Evolutionary conservation across 2,329 filamentous ascomycete species (phyloP), one percentile per base, ranked within the genome.

Genomic region (Trichophyton simii): DNA sequence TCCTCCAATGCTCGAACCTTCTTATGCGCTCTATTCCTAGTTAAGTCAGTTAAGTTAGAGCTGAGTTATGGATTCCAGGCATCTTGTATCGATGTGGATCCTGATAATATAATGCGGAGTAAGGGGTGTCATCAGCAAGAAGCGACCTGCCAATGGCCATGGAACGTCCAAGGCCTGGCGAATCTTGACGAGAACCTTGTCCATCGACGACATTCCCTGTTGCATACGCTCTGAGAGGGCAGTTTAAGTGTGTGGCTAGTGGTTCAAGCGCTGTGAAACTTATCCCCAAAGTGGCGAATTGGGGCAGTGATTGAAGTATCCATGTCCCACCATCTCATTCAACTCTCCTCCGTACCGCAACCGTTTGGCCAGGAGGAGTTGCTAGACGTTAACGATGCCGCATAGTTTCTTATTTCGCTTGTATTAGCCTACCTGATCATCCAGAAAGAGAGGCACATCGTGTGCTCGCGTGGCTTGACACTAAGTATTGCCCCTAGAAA

Each of bases 211-310:
- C 15, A 13, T 34, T 55, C 52, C 52, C 28, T 36, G 52, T 31
- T 55, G 28, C 52, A 55, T 55, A 38, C 28, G 15, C 52, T 20
- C 7, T 31, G 6, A 55, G 31, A 55, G 15, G 15, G 8, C 20
- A 5, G 34, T n/a, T n/a, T 13, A 55, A 55, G 52, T 55, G 20
- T 55, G 52, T 55, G 52, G 52, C 52, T 55, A 28, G 28, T 55
- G 52, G 52, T 28, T 55, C 28, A n/a, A 31, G n/a, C 9, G 15
- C 52, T 7, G 28, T 34, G 52, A 36, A 34, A 55, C 52, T 55
- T 55, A 55, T 55, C 52, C 28, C 34, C 52, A 55, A 55, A 55
- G 52, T 55, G 52, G 52, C 52, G 52, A 55, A 55, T 55, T 15
- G 28, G 52, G 52, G 52, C 28, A 55, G 52, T 55, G 52, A 55